These are phyloP conservation scores for Elongisporangium undulatum DNA, from an alignment of 352 stramenopile genomes.

Conservation along the genomic window DNA sequence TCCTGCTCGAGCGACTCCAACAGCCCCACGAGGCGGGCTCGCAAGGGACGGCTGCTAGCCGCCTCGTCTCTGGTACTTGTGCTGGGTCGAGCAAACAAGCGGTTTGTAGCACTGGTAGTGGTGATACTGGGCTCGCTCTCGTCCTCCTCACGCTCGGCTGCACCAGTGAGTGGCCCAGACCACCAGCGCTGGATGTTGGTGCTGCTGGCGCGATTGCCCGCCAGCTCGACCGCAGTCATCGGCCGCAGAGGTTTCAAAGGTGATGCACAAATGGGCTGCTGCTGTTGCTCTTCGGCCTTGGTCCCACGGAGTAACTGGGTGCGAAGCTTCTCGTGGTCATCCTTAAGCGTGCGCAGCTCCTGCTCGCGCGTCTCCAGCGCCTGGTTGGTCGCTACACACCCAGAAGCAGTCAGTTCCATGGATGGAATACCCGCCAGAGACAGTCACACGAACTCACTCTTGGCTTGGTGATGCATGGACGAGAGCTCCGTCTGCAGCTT, in stretches of 20 bases:
- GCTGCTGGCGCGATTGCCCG: slow-evolving; percentile 8
- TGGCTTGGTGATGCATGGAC: slow-evolving; percentile 18
- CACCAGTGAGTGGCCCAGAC: slow-evolving; percentile 16
- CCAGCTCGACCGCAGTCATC: slow-evolving; percentile 23
- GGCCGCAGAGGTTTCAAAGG: slow-evolving; percentile 11
- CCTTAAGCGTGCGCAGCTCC: slow-evolving; percentile 13
- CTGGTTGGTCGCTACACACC: slow-evolving; percentile 11
- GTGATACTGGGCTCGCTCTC: neutral
- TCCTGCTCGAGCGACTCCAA: slow-evolving; percentile 69
- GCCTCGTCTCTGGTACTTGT: slow-evolving; percentile 10
- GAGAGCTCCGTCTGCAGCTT: slow-evolving; percentile 24
- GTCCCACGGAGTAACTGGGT: neutral
- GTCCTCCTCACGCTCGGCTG: neutral
- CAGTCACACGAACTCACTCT: neutral
- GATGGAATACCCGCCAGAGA: neutral
- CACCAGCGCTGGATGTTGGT: slow-evolving; percentile 59
- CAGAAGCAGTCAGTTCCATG: slow-evolving; percentile 1
- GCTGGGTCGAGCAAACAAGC: slow-evolving; percentile 3
- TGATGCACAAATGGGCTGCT: slow-evolving; percentile 7
- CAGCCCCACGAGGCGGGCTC: slow-evolving; percentile 51
- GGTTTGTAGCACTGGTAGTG: slow-evolving; percentile 1
- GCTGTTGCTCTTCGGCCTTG: neutral
- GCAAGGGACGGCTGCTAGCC: slow-evolving; percentile 35
- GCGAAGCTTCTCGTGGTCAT: neutral
- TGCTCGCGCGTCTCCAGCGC: slow-evolving; percentile 6